Base-by-base conservation (phyloP, 2,329 filamentous ascomycete genomes). In the Didymosphaeria variabile region DNA sequence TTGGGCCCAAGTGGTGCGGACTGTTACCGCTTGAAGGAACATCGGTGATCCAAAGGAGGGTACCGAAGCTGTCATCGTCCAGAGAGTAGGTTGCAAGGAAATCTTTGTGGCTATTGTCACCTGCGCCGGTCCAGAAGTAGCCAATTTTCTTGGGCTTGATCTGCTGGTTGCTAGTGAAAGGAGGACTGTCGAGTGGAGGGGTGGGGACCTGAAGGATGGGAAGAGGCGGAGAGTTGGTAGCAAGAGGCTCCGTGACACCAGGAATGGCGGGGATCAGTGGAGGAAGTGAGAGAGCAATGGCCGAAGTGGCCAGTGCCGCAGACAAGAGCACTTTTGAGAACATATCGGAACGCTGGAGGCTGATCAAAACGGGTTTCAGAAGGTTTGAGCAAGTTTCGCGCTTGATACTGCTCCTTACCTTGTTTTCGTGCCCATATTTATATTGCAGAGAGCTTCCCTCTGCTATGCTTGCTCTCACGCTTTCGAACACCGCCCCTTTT, bases 121-220 rank as follows among this genome's bases (percentile, higher is more conserved):
- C 87, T 36, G 87, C 80, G 19, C 83, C 86, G 55, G 86, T 87
- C 86, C 86, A 88, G 77, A 88, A 88, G 75, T 88, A 88, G 0
- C 86, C 87, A 70, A 89, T 86, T 79, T 89, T 89, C 83, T 88
- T 89, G 31, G 87, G 87, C 77, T 84, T 85, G 70, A 88, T 83
- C 61, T 85, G 78, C 29, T 68, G 63, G 70, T 83, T 85, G 2
- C 81, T 77, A 12, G 77, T 79, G 62, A 87, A 88, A 7, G 83
- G 83, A 9, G 81, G 82, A 65, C 84, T 86, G 2, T 80, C 77
- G n/a, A 88, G 72, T 0, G 86, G 83, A 52, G 86, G 86, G n/a
- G 84, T 87, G 1, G 86, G 87, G 5, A 86, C 57, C 68, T 88
- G 86, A 12, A 89, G 75, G 58, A 89, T 84, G 4, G 87, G 86